Conservation (phyloP, 2,329 filamentous ascomycete species). For the Ophioceras dolichostomum region DNA sequence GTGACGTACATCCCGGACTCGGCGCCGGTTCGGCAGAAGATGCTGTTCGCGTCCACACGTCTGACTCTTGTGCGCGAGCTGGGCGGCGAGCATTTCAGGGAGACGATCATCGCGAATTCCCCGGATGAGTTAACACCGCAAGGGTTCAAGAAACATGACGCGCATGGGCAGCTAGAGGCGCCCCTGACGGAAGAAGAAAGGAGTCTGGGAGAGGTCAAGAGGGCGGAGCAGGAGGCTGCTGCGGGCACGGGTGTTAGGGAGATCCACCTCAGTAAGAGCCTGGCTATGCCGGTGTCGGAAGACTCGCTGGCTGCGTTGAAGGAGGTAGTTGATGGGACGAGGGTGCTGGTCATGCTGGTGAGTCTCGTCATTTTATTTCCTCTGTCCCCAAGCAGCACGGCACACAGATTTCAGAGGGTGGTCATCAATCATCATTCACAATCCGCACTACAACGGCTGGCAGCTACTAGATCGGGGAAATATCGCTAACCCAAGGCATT, state of each 20-base stretch:
- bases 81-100: conserved; percentile 65
- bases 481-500: neutral
- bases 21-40: conserved; percentile 74
- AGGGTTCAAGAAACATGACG: conserved; percentile 63
- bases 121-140: conserved; percentile 54
- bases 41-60: conserved; percentile 70
- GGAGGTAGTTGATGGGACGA: conserved; percentile 38
- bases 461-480: too few relatives aligned
- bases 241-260: conserved; percentile 49
- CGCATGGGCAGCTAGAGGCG: conserved; percentile 49
- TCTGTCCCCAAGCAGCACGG: too few relatives aligned
- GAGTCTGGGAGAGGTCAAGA: conserved; percentile 58
- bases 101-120: conserved; percentile 62
- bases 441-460: neutral
- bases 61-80: conserved; percentile 66
- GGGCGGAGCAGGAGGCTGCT: conserved; percentile 63
- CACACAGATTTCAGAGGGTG: too few relatives aligned
- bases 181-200: conserved; percentile 72
- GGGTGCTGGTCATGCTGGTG: conserved; percentile 53
- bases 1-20: conserved; percentile 70
- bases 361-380: too few relatives aligned
- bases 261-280: conserved; percentile 44
- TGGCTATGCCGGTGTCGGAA: conserved; percentile 46
- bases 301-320: conserved; percentile 53
- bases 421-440: too few relatives aligned